Evolutionary conservation across 345 rosid genomes (phyloP).

Genomic region (Linum tenue): DNA sequence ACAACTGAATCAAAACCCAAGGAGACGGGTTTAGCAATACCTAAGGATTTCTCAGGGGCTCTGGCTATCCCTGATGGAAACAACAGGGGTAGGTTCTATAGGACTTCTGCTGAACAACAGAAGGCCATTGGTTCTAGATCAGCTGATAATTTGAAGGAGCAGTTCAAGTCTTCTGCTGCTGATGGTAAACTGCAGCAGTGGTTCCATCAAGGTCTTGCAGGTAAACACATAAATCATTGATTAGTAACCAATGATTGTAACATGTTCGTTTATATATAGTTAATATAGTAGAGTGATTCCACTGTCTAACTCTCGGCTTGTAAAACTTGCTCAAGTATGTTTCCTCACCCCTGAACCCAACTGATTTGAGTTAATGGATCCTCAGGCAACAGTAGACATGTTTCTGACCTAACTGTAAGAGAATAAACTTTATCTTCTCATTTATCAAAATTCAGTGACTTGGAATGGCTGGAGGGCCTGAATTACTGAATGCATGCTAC

Average conservation of each 20-base stretch:
- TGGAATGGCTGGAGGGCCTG: too few species aligned
- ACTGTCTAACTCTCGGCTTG: not conserved
- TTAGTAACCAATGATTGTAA: too few species aligned
- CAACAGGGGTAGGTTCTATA: constrained; percentile 41
- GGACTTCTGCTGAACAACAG: constrained; percentile 43
- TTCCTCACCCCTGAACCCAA: not conserved
- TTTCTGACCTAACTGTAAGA: not conserved
- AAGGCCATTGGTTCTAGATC: constrained; percentile 73
- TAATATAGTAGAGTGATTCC: too few species aligned
- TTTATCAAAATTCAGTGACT: too few species aligned
- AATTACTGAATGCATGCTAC: too few species aligned
- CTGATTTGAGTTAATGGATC: too few species aligned
- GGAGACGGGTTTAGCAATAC: constrained; percentile 45
- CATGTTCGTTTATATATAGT: not conserved
- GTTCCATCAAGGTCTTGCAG: constrained; percentile 97
- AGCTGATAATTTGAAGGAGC: constrained; percentile 59
- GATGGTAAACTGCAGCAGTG: constrained; percentile 91
- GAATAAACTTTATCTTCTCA: too few species aligned
- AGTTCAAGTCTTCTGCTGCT: constrained; percentile 53
- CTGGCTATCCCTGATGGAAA: constrained; percentile 49
- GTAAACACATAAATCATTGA: constrained; percentile 28
- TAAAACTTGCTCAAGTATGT: not conserved
- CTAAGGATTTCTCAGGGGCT: constrained; percentile 44
- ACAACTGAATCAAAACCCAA: constrained; percentile 1
- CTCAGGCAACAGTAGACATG: not conserved